Base-by-base conservation (phyloP, 2,329 filamentous ascomycete species). In the Fusarium circinatum region DNA sequence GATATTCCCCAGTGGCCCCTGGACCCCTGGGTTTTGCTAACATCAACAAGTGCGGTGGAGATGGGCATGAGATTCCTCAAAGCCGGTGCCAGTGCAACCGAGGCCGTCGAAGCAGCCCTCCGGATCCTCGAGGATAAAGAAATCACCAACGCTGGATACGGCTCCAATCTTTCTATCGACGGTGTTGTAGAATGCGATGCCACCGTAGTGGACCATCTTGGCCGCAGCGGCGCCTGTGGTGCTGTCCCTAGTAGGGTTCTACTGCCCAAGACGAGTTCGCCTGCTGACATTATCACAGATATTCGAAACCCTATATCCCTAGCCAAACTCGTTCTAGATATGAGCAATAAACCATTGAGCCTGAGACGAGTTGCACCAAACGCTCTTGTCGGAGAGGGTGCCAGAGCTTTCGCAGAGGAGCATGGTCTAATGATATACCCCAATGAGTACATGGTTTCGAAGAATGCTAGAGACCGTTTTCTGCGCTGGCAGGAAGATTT, bases 71-170 rank as follows among this genome's bases (percentile, higher is more conserved):
- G 88, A 57, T 88, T 97, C 69, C 85, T 99, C 68, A 93, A 89
- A 78, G 89, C 89, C 71, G 96, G 96, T 30, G 93, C 92, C 15
- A 90, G 91, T 47, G 94, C 96, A 9, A 87, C 96, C 8, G 94
- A 98, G 79, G 96, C 95, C 22, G 93, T 98, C 28, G 96, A 98
- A 82, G 92, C 93, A 57, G 94, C 96, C 36, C 91, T 99, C 78
- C 94, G 92, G 75, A 87, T 94, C 26, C 90, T 99, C 24, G 96
- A 99, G 83, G 94, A 99, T 80, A 92, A 93, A 65, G 95, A 98
- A 78, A 97, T 99, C 75, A 99, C 97, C 41, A 99, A 99, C 81
- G 94, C 96, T 42, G 96, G 96, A 1, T 98, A 93, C 80, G 96
- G 97, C 52, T 99, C 96, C 83, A 99, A 99, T 78, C 86, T 99